Percentiles rank a stretch among this genome's conserved stretches.
These are phyloP conservation scores for Zymoseptoria brevis DNA, from an alignment of 2,329 filamentous ascomycete genomes.

Conservation along the genomic window DNA sequence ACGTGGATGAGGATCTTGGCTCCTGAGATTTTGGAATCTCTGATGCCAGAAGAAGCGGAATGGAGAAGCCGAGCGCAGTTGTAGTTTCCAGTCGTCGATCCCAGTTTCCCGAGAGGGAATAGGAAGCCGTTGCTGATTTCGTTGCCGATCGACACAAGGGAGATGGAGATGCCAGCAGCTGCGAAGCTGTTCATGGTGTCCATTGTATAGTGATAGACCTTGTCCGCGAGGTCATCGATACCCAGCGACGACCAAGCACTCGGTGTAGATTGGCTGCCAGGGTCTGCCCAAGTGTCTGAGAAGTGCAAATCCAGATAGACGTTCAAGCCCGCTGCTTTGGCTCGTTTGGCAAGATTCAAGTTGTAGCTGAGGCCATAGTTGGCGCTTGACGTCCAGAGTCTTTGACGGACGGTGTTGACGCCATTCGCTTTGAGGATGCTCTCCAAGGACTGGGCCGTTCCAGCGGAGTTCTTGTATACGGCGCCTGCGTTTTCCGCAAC, in stretches of 20 bases:
- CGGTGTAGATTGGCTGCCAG: conserved; percentile 26
- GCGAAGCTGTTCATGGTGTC: conserved; percentile 35
- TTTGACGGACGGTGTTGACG: conserved; percentile 21
- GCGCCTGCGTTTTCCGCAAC: conserved; percentile 29
- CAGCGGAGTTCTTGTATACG: conserved; percentile 28
- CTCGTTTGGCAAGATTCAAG: conserved; percentile 28
- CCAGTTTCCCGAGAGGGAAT: conserved; percentile 28
- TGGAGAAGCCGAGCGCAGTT: conserved; percentile 29
- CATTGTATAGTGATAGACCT: conserved; percentile 27
- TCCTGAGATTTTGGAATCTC: conserved; percentile 18
- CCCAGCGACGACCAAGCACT: conserved; percentile 27
- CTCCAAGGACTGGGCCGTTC: conserved; percentile 23
- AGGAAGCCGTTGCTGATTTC: conserved; percentile 32
- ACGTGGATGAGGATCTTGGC: conserved; percentile 28
- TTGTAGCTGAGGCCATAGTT: conserved; percentile 29
- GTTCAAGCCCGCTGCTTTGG: conserved; percentile 23
- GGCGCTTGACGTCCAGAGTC: conserved; percentile 25
- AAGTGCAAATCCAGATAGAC: conserved; percentile 32
- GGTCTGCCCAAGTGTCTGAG: conserved; percentile 31
- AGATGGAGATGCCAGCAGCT: conserved; percentile 31
- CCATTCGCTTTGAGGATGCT: conserved; percentile 19
- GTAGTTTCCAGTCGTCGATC: conserved; percentile 21
- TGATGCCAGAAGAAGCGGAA: conserved; percentile 24
- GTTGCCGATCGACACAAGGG: conserved; percentile 34
- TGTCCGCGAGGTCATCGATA: conserved; percentile 25